Base-by-base conservation (phyloP, 1,139 yeast species). In the Cylindricascospora bacillispora region DNA sequence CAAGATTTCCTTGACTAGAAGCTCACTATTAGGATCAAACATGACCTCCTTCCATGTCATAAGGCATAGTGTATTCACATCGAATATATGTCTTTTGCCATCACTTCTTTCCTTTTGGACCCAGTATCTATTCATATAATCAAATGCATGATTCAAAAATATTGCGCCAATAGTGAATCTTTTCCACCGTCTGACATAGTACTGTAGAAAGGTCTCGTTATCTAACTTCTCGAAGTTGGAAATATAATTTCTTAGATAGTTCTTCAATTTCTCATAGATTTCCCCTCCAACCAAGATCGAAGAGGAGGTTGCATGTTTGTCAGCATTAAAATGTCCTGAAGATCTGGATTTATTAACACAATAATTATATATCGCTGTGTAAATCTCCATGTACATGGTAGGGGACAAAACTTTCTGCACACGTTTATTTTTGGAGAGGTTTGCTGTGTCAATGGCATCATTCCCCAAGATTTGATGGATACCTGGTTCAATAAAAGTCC, bases 101-200 rank as follows among this genome's bases (percentile, higher is more conserved):
- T 89, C 97, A 25, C 86, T 81, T 47, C 97, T 70, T 56, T 89
- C 97, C 52, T 93, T 85, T 47, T 80, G 83, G 29, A 92, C 95
- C 98, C 98, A 92, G 57, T 89, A 89, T 40, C 97, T 70, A 56
- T 92, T 92, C 70, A 92, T 75, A 56, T 92, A 92, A 52, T 86
- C 94, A 52, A 89, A 83, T 17, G 92, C 92, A 54, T 92, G 93
- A 56, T 85, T 85, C 56, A 92, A 61, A 54, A 83, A 81, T 13
- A 86, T 80, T 1, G 97, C 93, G 23, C 98, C 98, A 35, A 82
- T 73, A 22, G 93, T 75, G 52, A 71, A 92, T 38, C 97, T 67
- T 38, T 77, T 74, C 95, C 97, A 92, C 41, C 79, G 72, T 44
- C 73, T 65, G 28, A 83, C 93, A 52, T 92, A 92, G 50, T 82